Percentiles rank a stretch among this genome's conserved stretches.
These are phyloP conservation scores for Cordyceps tenuipes DNA, from an alignment of 2,329 filamentous ascomycete species.

Conservation along the genomic window DNA sequence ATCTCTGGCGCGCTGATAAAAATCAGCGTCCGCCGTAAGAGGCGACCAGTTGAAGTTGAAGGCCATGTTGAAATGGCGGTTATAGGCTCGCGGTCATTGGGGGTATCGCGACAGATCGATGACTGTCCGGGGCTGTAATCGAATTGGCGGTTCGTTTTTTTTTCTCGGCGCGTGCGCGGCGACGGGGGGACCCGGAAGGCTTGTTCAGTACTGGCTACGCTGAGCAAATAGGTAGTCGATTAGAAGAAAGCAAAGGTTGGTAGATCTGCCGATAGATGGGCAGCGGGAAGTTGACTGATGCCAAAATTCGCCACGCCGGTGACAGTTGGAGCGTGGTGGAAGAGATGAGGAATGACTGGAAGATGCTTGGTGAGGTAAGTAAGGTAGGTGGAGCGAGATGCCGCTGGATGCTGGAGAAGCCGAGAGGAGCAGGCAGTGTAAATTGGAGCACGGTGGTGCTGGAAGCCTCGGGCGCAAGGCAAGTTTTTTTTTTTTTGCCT, in stretches of 20 bases:
- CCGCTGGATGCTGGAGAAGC: slow-evolving; percentile 4
- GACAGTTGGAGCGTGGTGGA: not conserved
- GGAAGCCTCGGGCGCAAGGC: slow-evolving; percentile 2
- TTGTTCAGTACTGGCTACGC: not conserved
- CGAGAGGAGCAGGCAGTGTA: not conserved
- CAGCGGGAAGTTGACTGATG: not conserved
- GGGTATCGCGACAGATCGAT: slow-evolving; percentile 11
- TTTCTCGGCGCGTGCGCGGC: not conserved
- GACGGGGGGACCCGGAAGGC: not conserved
- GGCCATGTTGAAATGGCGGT: slow-evolving; percentile 65
- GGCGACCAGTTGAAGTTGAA: slow-evolving; percentile 99
- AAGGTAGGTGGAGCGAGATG: slow-evolving; percentile 1
- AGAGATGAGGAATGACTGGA: not conserved
- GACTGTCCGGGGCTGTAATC: not conserved
- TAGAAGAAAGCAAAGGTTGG: not conserved
- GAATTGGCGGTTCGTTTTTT: not conserved
- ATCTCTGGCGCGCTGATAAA: slow-evolving; percentile 84
- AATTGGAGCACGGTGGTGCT: not conserved
- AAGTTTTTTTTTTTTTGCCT: not conserved
- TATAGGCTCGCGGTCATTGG: slow-evolving; percentile 28
- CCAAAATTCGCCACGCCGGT: not conserved
- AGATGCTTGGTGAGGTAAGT: not conserved
- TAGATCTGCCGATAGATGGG: not conserved
- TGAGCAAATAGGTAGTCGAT: slow-evolving; percentile 4
- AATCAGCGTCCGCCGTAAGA: slow-evolving; percentile 86